Evolutionary conservation across 148 eudicot genomes (phyloP).

Genomic region (Rheum nobile): DNA sequence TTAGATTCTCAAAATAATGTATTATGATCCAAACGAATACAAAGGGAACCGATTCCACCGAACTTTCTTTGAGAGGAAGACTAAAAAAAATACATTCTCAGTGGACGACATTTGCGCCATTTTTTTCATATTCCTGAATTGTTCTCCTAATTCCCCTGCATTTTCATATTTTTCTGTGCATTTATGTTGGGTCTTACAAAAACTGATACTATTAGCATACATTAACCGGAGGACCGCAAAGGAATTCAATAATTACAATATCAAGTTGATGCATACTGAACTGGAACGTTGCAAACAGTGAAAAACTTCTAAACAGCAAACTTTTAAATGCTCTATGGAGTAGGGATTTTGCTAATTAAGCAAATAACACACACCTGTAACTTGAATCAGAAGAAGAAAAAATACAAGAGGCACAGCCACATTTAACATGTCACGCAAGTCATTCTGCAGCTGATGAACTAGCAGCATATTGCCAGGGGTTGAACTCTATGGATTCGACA

Average conservation of each 20-base stretch:
- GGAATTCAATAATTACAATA: not conserved
- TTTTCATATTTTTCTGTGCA: not conserved
- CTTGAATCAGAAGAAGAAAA: not conserved
- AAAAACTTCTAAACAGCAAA: not conserved
- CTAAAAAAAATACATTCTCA: no score
- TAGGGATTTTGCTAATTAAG: not conserved
- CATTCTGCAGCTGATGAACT: constrained; percentile 24
- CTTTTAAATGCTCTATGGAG: not conserved
- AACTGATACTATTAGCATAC: not conserved
- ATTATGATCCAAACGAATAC: no score
- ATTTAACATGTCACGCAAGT: constrained; percentile 2
- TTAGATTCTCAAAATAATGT: no score
- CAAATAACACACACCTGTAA: constrained; percentile 1
- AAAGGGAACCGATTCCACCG: no score
- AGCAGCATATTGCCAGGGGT: constrained; percentile 64
- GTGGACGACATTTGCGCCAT: no score
- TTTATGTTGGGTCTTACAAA: not conserved
- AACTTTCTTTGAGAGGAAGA: no score
- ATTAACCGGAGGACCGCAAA: not conserved
- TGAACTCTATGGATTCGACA: constrained; percentile 35
- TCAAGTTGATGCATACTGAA: not conserved
- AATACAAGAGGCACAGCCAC: not conserved
- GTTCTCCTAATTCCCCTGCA: not conserved
- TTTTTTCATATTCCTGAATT: not conserved
- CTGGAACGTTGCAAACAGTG: not conserved